These are phyloP conservation scores for Synchytrium microbalum DNA, from an alignment of 371 early-diverging fungal genomes.

Conservation along the genomic window DNA sequence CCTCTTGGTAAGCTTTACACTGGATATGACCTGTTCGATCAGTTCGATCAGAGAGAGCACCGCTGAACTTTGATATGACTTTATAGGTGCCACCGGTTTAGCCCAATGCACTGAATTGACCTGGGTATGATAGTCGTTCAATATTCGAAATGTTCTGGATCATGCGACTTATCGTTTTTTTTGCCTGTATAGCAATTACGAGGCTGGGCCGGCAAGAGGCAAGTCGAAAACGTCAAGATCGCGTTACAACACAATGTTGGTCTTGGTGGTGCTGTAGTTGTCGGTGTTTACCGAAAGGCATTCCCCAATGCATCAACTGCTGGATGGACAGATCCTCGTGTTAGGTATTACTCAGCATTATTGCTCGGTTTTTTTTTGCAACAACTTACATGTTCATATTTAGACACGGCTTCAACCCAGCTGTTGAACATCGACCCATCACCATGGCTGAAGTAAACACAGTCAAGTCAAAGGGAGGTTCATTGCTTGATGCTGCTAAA, in stretches of 20 bases:
- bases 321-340: constrained; percentile 37
- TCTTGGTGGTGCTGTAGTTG: constrained; percentile 68
- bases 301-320: constrained; percentile 8
- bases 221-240: constrained; percentile 50
- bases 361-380: no score
- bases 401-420: constrained; percentile 75
- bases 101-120: constrained; percentile 60
- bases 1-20: no score
- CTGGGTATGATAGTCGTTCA: no score
- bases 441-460: constrained; percentile 50
- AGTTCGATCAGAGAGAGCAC: no score
- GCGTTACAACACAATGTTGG: constrained; percentile 78
- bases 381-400: no score
- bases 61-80: no score
- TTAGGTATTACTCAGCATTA: no score
- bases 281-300: constrained; percentile 59
- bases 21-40: no score
- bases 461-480: constrained; percentile 32
- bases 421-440: constrained; percentile 52
- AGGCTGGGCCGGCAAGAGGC: constrained; percentile 64
- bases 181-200: constrained; percentile 13
- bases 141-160: no score
- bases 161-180: background rate
- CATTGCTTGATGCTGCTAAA: no score
- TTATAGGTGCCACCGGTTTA: constrained; percentile 74